Evolutionary conservation across 2,329 filamentous ascomycete genomes (phyloP).

Genomic region (Aspergillus cejpii): DNA sequence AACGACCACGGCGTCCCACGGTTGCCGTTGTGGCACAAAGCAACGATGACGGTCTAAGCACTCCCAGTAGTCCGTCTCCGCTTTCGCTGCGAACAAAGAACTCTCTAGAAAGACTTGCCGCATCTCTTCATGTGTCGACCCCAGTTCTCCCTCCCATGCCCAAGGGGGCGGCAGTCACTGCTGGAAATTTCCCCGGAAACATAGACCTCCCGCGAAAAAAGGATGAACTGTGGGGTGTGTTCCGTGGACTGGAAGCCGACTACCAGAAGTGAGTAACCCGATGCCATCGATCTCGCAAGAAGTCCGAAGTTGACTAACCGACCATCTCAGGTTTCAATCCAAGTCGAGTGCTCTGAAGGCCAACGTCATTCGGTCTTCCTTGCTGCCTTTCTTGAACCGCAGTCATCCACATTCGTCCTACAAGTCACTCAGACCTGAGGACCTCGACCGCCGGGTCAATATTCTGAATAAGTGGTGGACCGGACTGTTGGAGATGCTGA

Average conservation of each 20-base stretch:
- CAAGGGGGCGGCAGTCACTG: slow-evolving; percentile 37
- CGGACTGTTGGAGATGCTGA: slow-evolving; percentile 71
- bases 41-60: slow-evolving; percentile 29
- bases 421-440: slow-evolving; percentile 62
- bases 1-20: slow-evolving; percentile 37
- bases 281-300: not conserved
- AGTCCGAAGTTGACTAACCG: slow-evolving; percentile 8
- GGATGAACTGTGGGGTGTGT: slow-evolving; percentile 64
- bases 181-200: slow-evolving; percentile 28
- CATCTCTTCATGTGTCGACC: slow-evolving; percentile 39
- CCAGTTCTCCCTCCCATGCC: slow-evolving; percentile 46
- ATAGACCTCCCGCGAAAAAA: slow-evolving; percentile 49
- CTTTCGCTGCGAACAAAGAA: slow-evolving; percentile 36
- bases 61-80: slow-evolving; percentile 37
- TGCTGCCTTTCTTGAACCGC: slow-evolving; percentile 70
- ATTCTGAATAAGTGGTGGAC: slow-evolving; percentile 91
- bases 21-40: slow-evolving; percentile 35
- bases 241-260: slow-evolving; percentile 61
- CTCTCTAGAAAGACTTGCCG: slow-evolving; percentile 44
- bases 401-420: slow-evolving; percentile 64
- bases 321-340: slow-evolving; percentile 54
- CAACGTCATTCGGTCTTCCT: slow-evolving; percentile 61
- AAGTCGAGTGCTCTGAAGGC: slow-evolving; percentile 70
- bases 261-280: slow-evolving; percentile 52
- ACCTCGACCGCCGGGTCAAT: slow-evolving; percentile 69